Percentiles rank a stretch among this genome's conserved stretches.
These are phyloP conservation scores for Chlorella sp. DNA, from an alignment of 139 green algal species.

Conservation along the genomic window DNA sequence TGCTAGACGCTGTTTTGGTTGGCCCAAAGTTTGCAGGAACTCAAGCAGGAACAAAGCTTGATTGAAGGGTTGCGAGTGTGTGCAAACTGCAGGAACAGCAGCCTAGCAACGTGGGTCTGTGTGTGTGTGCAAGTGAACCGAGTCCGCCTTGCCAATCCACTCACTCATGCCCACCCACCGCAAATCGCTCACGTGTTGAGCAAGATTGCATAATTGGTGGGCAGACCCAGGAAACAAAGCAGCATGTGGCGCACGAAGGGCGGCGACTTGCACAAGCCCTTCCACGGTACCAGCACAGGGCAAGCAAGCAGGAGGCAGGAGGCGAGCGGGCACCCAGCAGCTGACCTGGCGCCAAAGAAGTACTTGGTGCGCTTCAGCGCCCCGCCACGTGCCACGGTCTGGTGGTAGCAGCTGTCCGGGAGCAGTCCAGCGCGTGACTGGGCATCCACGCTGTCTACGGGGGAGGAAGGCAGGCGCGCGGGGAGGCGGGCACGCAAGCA, in stretches of 20 bases:
- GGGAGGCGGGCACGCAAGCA: not conserved
- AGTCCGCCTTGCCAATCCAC: too few species aligned
- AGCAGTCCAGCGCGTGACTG: conserved; percentile 36
- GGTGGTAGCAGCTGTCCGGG: conserved; percentile 64
- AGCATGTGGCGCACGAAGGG: not conserved
- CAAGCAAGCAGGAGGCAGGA: too few species aligned
- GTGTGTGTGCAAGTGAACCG: too few species aligned
- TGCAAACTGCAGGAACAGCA: not conserved
- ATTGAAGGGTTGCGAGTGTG: too few species aligned
- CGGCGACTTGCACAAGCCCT: not conserved
- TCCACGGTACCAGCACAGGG: too few species aligned
- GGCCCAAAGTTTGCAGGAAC: too few species aligned
- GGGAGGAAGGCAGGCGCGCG: not conserved
- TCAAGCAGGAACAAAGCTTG: too few species aligned
- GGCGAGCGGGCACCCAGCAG: not conserved
- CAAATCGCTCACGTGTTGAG: too few species aligned
- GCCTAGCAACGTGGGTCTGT: not conserved
- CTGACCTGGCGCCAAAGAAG: conserved; percentile 75
- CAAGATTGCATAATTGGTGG: too few species aligned
- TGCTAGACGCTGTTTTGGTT: too few species aligned
- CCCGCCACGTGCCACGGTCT: conserved; percentile 41
- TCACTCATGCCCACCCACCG: too few species aligned
- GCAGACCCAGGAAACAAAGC: not conserved
- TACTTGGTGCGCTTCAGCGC: conserved; percentile 75
- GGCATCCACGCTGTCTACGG: conserved; percentile 49